These are phyloP conservation scores for Cladophialophora yegresii DNA, from an alignment of 2,329 filamentous ascomycete genomes.

Conservation along the genomic window DNA sequence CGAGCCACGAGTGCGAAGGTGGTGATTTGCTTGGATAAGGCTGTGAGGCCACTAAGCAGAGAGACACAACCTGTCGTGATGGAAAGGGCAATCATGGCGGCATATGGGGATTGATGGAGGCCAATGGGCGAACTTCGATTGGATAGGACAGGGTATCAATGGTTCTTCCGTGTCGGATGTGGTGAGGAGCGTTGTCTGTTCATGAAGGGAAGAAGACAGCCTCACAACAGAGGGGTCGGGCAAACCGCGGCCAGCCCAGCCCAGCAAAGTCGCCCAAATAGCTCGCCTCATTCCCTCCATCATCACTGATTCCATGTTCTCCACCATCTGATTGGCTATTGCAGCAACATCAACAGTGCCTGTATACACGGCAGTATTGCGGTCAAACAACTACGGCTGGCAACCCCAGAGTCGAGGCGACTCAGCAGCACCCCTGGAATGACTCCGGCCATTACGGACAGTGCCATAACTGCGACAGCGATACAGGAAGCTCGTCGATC, in stretches of 20 bases:
- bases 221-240: background rate
- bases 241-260: background rate
- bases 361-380: background rate
- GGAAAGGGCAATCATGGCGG: background rate
- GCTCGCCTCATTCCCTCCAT: no score
- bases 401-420: background rate
- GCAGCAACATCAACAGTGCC: background rate
- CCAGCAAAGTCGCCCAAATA: background rate
- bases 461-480: background rate
- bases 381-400: background rate
- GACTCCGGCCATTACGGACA: background rate
- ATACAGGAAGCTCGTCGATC: background rate
- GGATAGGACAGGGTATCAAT: background rate
- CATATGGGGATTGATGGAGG: background rate
- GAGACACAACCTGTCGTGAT: background rate
- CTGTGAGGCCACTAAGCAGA: background rate
- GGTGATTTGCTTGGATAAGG: slow-evolving; percentile 5
- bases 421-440: background rate
- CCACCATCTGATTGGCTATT: background rate
- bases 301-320: no score
- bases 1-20: background rate
- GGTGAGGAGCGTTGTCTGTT: background rate
- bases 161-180: background rate
- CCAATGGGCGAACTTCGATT: background rate
- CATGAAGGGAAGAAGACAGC: background rate